A percentile compares a stretch with the other conserved stretches of the same genome.
phyloP scores from a whole-genome alignment of 2,329 filamentous ascomycete species.

The Fusarium scirpi region DNA sequence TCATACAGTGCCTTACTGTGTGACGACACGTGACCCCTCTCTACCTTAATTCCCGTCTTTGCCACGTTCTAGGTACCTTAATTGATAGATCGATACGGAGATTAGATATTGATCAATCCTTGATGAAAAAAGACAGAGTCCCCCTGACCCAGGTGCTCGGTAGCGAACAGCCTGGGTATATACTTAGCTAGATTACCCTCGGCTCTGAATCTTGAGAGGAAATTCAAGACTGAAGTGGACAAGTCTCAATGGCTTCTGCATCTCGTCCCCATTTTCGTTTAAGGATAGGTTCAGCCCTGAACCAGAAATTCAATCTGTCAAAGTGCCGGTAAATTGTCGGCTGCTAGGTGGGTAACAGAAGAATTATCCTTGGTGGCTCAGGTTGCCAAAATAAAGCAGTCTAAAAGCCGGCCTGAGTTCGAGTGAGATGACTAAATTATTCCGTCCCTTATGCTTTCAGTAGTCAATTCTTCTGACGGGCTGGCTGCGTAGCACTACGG shows the following conservation, averaged over 20 bases:
- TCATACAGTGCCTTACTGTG: constrained; percentile 15
- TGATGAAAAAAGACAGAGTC: constrained; percentile 12
- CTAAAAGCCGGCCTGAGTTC: accelerated
- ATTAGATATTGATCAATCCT: constrained; percentile 26
- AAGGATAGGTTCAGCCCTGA: constrained; percentile 54
- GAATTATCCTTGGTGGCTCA: neutral
- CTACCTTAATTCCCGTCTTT: constrained; percentile 19
- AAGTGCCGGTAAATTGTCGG: constrained; percentile 50
- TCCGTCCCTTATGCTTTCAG: neutral
- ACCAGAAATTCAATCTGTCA: constrained; percentile 28
- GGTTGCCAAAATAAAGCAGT: neutral
- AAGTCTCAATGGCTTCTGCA: constrained; percentile 31
- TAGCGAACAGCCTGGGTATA: constrained; percentile 31
- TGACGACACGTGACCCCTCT: constrained; percentile 29
- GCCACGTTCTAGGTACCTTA: constrained; percentile 18
- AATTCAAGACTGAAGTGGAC: constrained; percentile 9
- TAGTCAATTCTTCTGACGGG: neutral
- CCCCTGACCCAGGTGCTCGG: constrained; percentile 37
- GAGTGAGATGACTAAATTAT: neutral
- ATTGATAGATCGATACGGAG: constrained; percentile 24
- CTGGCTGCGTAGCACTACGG: constrained; percentile 11
- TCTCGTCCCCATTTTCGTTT: constrained; percentile 44
- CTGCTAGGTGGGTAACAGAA: neutral
- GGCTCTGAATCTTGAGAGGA: constrained; percentile 8
- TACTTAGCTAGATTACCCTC: neutral